Evolutionary conservation across 768 basidiomycete genomes (phyloP).

Genomic region (Boletus barrowsii): DNA sequence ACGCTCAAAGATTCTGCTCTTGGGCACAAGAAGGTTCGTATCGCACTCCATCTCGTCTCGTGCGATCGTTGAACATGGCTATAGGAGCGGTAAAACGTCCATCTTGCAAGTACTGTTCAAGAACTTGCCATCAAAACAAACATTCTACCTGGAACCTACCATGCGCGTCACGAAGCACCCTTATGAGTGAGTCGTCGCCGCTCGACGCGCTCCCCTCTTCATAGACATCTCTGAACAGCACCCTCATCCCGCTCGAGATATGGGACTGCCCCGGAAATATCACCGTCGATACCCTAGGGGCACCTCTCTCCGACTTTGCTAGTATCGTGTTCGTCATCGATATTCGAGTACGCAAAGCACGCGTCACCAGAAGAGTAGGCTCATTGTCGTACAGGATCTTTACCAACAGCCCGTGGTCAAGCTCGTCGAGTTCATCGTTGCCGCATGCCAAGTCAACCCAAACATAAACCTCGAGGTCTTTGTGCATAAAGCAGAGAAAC

Average conservation of each 20-base stretch:
- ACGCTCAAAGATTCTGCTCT: constrained; percentile 67
- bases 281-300: constrained; percentile 73
- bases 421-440: constrained; percentile 77
- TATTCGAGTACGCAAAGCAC: constrained; percentile 63
- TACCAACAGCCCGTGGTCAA: constrained; percentile 82
- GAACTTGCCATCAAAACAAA: constrained; percentile 73
- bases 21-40: constrained; percentile 64
- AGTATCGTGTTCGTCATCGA: constrained; percentile 93
- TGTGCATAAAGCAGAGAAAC: constrained; percentile 91
- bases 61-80: neutral
- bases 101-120: constrained; percentile 93
- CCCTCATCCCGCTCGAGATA: constrained; percentile 88
- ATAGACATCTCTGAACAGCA: constrained; percentile 43
- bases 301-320: constrained; percentile 74
- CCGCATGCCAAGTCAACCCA: constrained; percentile 73
- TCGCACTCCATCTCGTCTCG: neutral
- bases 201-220: neutral
- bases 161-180: constrained; percentile 68
- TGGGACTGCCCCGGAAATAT: constrained; percentile 94
- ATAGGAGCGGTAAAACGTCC: constrained; percentile 89
- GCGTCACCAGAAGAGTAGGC: neutral
- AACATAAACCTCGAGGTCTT: constrained; percentile 84
- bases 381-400: constrained; percentile 52
- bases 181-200: constrained; percentile 65
- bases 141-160: constrained; percentile 88